Base-by-base conservation (phyloP, 2,329 filamentous ascomycete genomes). In the Phyllosticta citriasiana region DNA sequence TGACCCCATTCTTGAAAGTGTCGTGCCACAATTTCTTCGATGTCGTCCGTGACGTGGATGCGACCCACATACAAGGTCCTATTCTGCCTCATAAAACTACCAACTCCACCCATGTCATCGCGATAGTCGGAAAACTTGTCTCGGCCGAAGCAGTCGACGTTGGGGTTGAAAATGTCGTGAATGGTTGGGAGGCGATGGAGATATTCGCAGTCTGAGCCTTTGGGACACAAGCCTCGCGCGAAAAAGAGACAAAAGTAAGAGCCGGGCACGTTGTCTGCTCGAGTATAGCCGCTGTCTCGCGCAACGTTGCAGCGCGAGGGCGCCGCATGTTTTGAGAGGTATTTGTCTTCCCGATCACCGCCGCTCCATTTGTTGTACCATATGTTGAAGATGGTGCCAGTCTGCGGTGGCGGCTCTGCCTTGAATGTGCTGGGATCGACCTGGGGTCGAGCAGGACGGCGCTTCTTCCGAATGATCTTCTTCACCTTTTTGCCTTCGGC, bases 281-380 rank as follows among this genome's bases (percentile, higher is more conserved):
- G 72, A 2, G 79, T 81, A 68, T 79, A 80, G 12, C 79, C 79
- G 59, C 68, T 73, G 67, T 81, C 94, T 64, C 82, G 84, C 1
- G 87, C 87, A 63, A 99, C 80, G 71, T 92, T 94, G 80, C 94
- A 97, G 60, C 95, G 88, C 2, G 88, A 88, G 65, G 88, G 86
- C 3, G 94, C 93, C 14, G 87, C 84, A 24, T 87, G 88, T 71
- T 97, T 88, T 40, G 88, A 90, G 3, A 91, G 82, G 70, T 93
- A 91, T 68, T 92, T 91, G 78, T 95, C 91, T 71, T 97, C 93
- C 63, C 91, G 85, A 75, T 99, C 94, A 70, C 94, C 94, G 66
- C 94, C 94, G 0, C 87, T 88, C 92, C 93, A 97, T 76, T 97
- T 97, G 79, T 96, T 97, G 78, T 97, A 96, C 93, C 92, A 97